Percentiles rank a stretch among this genome's conserved stretches.
Evolutionary conservation across 23 red algal genomes (phyloP).

Genomic region (Porphyridium purpureum): DNA sequence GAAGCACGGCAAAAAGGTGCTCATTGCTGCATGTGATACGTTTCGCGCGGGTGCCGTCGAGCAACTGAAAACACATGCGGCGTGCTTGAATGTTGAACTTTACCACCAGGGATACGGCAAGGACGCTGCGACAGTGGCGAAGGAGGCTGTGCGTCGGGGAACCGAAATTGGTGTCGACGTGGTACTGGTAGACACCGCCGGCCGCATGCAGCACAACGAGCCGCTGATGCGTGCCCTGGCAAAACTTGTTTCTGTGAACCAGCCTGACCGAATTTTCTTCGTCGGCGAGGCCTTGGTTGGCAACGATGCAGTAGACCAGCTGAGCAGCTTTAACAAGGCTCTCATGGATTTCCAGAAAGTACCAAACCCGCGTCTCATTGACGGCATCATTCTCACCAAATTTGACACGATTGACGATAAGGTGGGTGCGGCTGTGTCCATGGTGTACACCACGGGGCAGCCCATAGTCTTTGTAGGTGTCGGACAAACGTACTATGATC

Average conservation of each 20-base stretch:
- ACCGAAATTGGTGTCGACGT: slow-evolving; percentile 46
- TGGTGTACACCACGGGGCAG: slow-evolving; percentile 82
- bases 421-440: slow-evolving; percentile 91
- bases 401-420: slow-evolving; percentile 91
- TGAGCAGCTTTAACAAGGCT: slow-evolving; percentile 68
- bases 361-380: slow-evolving; percentile 31
- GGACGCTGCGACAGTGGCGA: slow-evolving; percentile 69
- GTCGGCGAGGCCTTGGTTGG: slow-evolving; percentile 96
- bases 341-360: slow-evolving; percentile 34
- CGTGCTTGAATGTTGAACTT: slow-evolving; percentile 69
- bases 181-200: slow-evolving; percentile 89
- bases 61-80: slow-evolving; percentile 82
- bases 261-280: slow-evolving; percentile 82
- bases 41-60: slow-evolving; percentile 97
- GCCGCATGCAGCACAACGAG: slow-evolving; percentile 97
- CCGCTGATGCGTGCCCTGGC: slow-evolving; percentile 89
- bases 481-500: slow-evolving; percentile 94
- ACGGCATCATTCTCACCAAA: slow-evolving; percentile 95
- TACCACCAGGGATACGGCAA: slow-evolving; percentile 79
- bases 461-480: slow-evolving; percentile 97
- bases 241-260: slow-evolving; percentile 52
- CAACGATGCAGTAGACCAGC: slow-evolving; percentile 94
- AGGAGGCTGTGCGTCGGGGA: slow-evolving; percentile 54
- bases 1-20: slow-evolving; percentile 39
- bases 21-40: slow-evolving; percentile 93